Evolutionary conservation across 1,284 basidiomycete species (phyloP).

Genomic region (Caloboletus inedulis): DNA sequence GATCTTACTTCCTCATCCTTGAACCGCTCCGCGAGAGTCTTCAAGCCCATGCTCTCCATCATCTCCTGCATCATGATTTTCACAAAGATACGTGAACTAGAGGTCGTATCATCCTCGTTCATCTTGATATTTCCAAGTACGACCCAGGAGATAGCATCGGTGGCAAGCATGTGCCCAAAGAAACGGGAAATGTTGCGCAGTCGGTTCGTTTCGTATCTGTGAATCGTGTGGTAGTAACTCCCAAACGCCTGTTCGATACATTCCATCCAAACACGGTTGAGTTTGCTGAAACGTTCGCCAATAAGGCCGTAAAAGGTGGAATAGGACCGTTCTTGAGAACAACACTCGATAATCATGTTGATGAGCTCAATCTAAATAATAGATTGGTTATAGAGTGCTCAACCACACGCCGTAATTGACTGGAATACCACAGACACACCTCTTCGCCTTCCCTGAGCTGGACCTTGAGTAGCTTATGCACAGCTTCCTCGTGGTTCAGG

Average conservation of each 20-base stretch:
- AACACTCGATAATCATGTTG: slow-evolving; percentile 99
- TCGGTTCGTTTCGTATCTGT: slow-evolving; percentile 98
- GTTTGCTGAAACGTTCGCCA: slow-evolving; percentile 94
- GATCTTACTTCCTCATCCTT: slow-evolving; percentile 78
- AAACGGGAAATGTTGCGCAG: slow-evolving; percentile 96
- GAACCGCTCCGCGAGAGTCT: slow-evolving; percentile 80
- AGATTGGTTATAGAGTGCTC: slow-evolving; percentile 3
- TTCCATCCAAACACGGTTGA: slow-evolving; percentile 93
- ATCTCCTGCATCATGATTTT: slow-evolving; percentile 97
- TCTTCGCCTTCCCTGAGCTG: slow-evolving; percentile 91
- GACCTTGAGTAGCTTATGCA: slow-evolving; percentile 95
- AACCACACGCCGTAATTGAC: background rate
- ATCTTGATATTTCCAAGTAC: slow-evolving; percentile 84
- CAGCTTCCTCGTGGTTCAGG: slow-evolving; percentile 97
- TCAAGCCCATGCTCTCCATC: slow-evolving; percentile 90
- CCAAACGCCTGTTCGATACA: slow-evolving; percentile 85
- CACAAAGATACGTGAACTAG: slow-evolving; percentile 93
- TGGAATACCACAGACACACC: slow-evolving; percentile 44
- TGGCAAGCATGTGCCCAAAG: slow-evolving; percentile 87
- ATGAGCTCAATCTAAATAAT: slow-evolving; percentile 78
- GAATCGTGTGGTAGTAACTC: slow-evolving; percentile 94
- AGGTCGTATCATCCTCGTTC: slow-evolving; percentile 98
- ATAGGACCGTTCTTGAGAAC: slow-evolving; percentile 97
- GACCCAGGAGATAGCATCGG: slow-evolving; percentile 89
- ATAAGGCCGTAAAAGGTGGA: slow-evolving; percentile 95